A percentile compares a stretch with the other conserved stretches of the same genome.
Conservation (phyloP, 495 filamentous ascomycete species). For the Penicillium egyptiacum region DNA sequence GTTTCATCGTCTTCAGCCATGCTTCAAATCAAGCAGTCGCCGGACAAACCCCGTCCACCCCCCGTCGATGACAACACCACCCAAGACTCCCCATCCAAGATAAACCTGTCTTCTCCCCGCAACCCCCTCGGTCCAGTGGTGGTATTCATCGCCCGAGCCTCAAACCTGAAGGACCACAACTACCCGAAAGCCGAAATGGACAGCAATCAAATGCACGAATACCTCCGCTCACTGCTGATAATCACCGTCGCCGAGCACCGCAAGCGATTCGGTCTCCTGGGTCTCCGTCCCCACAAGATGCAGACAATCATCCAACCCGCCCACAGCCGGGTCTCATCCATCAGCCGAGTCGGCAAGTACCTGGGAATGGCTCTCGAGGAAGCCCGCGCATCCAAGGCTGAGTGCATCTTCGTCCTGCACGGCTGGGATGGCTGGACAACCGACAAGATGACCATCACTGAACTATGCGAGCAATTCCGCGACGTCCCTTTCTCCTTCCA, state of each 20-base stretch:
- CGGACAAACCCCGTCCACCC: neutral
- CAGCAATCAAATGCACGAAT: constrained; percentile 5
- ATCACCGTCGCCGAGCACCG: constrained; percentile 6
- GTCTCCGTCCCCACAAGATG: constrained; percentile 2
- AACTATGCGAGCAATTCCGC: neutral
- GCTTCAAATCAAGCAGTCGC: neutral
- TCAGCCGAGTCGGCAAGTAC: neutral
- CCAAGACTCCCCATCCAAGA: neutral
- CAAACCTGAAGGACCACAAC: neutral
- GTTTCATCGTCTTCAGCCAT: neutral
- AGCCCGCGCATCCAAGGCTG: neutral
- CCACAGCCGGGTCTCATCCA: neutral
- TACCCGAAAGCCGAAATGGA: neutral
- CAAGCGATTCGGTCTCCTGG: constrained; percentile 3
- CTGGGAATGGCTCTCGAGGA: neutral
- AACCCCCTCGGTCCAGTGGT: neutral
- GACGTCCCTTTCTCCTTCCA: neutral
- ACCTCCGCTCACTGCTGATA: constrained; percentile 4
- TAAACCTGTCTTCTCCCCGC: neutral
- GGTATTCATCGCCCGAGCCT: constrained; percentile 8
- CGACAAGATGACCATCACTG: neutral
- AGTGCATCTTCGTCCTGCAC: constrained; percentile 5
- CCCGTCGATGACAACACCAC: neutral
- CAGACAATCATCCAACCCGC: constrained; percentile 8
- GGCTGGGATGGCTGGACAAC: constrained; percentile 12